A percentile compares a stretch with the other conserved stretches of the same genome.
These are phyloP conservation scores for Alternaria novae-zelandiae DNA, from an alignment of 2,329 filamentous ascomycete species.

Conservation along the genomic window DNA sequence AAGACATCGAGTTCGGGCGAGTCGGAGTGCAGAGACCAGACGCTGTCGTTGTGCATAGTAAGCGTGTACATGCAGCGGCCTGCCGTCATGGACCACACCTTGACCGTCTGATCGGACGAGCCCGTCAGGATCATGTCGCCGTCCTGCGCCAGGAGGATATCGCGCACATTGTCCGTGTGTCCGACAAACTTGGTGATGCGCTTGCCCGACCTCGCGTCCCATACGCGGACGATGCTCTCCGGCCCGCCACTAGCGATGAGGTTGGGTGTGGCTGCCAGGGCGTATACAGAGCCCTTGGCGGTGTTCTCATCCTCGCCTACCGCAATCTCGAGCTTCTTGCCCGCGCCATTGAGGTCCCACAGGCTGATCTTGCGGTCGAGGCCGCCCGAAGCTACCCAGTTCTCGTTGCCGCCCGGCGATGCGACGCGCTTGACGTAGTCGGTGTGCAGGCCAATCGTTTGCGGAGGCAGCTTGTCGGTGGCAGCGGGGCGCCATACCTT, in stretches of 20 bases:
- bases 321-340: constrained; percentile 86
- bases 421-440: constrained; percentile 97
- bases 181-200: constrained; percentile 95
- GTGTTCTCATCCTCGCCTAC: constrained; percentile 78
- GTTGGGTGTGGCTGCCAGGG: constrained; percentile 77
- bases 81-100: constrained; percentile 95
- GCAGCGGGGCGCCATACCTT: constrained; percentile 86
- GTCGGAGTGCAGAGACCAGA: constrained; percentile 93
- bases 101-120: constrained; percentile 95
- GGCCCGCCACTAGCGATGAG: constrained; percentile 92
- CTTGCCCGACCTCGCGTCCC: constrained; percentile 88
- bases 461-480: constrained; percentile 68
- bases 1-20: constrained; percentile 86
- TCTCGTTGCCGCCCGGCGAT: constrained; percentile 71
- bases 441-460: constrained; percentile 87
- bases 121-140: constrained; percentile 93
- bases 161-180: constrained; percentile 91
- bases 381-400: constrained; percentile 93
- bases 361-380: constrained; percentile 90
- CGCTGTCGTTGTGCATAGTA: constrained; percentile 98
- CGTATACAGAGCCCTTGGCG: constrained; percentile 95
- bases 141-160: constrained; percentile 86
- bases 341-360: constrained; percentile 90
- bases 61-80: constrained; percentile 97
- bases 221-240: constrained; percentile 89